Base-by-base conservation (phyloP, 2,329 filamentous ascomycete genomes). In the Diaporthe sp. region DNA sequence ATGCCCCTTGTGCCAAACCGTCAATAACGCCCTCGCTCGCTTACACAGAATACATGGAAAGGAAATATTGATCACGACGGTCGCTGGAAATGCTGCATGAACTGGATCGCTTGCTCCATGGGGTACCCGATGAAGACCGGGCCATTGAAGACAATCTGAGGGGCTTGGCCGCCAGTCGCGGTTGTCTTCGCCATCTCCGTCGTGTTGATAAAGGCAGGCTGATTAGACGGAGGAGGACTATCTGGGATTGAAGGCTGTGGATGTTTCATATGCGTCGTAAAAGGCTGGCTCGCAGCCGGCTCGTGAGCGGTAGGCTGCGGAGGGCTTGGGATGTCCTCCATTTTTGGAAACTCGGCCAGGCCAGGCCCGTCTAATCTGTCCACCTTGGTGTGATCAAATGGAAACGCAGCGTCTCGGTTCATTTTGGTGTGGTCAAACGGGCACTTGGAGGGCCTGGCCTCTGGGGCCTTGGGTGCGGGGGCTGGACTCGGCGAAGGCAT, bases 71-170 rank as follows among this genome's bases (percentile, higher is more conserved):
- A 74, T 74, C 61, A 51, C 63, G 61, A 58, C 25, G 77, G 78
- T 77, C 77, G 78, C 81, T 86, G 87, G 74, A 87, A 88, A 72
- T 91, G 87, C 78, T 93, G 92, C 86, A 97, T 89, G 69, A 97
- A 88, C 71, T 90, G 88, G 32, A 94, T 89, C n/a, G 94, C 94
- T 81, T 97, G 92, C 75, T 97, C 94, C 75, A 95, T 90, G 13
- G 93, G 92, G 80, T 98, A 98, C 0, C 96, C 96, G 79, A 98
- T 94, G 80, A 98, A 98, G 0, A 98, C 95, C 0, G 96, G 96
- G 0, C 96, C 96, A 12, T 94, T 97, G 80, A 98, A 98, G 0
- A 97, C 87, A 90, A 98, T 93, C 78, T 93, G 92, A 13, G 94
- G 90, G 13, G 76, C 73, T 30, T 78, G 77, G 13, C 78, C 80